phyloP scores from a whole-genome alignment of 306 rosid species.

The Coriaria nepalensis region DNA sequence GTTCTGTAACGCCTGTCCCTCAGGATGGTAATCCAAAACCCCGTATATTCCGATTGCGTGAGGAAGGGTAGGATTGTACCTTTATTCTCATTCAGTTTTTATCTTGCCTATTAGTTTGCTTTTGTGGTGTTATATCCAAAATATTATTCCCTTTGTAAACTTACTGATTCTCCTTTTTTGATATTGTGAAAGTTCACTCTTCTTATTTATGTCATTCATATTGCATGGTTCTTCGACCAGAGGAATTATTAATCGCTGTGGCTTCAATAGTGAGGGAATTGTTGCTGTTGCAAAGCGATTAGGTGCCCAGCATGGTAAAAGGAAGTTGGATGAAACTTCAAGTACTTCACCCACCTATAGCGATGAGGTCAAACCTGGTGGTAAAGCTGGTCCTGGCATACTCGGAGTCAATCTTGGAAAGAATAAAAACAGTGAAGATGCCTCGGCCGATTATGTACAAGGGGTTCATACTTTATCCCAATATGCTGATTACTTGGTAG shows the following conservation, averaged over 20 bases:
- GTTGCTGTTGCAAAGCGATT: conserved; percentile 90
- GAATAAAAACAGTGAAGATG: conserved; percentile 95
- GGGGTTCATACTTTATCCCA: conserved; percentile 97
- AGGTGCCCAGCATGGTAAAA: conserved; percentile 91
- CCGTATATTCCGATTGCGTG: conserved; percentile 67
- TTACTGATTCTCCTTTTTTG: conserved; percentile 2
- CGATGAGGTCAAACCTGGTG: conserved; percentile 68
- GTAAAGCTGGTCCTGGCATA: conserved; percentile 98
- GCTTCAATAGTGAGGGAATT: conserved; percentile 93
- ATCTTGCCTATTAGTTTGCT: conserved; percentile 10
- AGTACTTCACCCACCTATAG: conserved; percentile 38
- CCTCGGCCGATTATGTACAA: conserved; percentile 87
- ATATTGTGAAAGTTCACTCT: neutral
- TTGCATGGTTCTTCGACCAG: conserved; percentile 29
- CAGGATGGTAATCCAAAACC: conserved; percentile 97
- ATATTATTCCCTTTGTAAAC: conserved; percentile 7
- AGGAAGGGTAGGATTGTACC: conserved; percentile 47
- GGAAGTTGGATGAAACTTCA: conserved; percentile 84
- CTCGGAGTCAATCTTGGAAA: conserved; percentile 98
- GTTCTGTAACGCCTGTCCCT: conserved; percentile 91
- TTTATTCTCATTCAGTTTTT: conserved; percentile 11
- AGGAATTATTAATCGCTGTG: conserved; percentile 87
- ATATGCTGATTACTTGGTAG: conserved; percentile 93
- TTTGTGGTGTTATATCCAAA: neutral
- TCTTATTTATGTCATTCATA: neutral